Evolutionary conservation across 2,329 filamentous ascomycete genomes (phyloP).

Genomic region (Cladosporium sp.): DNA sequence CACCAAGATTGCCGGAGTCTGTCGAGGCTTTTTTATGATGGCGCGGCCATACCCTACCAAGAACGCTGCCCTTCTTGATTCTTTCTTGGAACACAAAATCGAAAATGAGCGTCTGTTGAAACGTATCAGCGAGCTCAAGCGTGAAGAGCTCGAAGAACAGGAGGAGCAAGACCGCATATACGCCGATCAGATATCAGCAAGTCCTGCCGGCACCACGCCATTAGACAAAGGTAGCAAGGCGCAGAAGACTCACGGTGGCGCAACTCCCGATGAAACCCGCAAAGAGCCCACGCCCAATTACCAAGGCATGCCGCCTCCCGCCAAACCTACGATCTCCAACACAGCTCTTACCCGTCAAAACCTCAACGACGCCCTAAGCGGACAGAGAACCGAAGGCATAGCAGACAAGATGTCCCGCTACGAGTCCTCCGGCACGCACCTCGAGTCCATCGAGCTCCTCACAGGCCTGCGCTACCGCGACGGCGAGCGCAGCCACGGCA

Average conservation of each 20-base stretch:
- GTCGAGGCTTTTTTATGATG: conserved; percentile 91
- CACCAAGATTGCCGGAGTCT: conserved; percentile 54
- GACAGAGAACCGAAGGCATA: conserved; percentile 67
- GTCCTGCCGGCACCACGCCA: conserved; percentile 23
- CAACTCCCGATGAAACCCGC: conserved; percentile 16
- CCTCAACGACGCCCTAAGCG: conserved; percentile 66
- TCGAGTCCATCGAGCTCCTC: conserved; percentile 88
- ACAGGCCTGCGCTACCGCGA: conserved; percentile 84
- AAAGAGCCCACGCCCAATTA: conserved; percentile 33
- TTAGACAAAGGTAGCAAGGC: conserved; percentile 17
- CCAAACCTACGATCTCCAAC: conserved; percentile 60
- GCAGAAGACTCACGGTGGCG: conserved; percentile 14
- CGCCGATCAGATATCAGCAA: conserved; percentile 23
- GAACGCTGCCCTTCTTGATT: conserved; percentile 80
- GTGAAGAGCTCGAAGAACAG: conserved; percentile 77
- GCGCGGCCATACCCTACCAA: conserved; percentile 84
- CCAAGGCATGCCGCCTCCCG: conserved; percentile 62
- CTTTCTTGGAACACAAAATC: conserved; percentile 93
- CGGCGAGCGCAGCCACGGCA: conserved; percentile 80
- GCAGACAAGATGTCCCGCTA: conserved; percentile 81
- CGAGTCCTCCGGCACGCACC: conserved; percentile 66
- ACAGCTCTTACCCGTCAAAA: conserved; percentile 73
- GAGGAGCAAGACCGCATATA: conserved; percentile 61
- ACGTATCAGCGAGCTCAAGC: conserved; percentile 77
- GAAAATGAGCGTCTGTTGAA: conserved; percentile 85